Evolutionary conservation across 106 monocot genomes (phyloP).

Genomic region (Chionographis japonica): DNA sequence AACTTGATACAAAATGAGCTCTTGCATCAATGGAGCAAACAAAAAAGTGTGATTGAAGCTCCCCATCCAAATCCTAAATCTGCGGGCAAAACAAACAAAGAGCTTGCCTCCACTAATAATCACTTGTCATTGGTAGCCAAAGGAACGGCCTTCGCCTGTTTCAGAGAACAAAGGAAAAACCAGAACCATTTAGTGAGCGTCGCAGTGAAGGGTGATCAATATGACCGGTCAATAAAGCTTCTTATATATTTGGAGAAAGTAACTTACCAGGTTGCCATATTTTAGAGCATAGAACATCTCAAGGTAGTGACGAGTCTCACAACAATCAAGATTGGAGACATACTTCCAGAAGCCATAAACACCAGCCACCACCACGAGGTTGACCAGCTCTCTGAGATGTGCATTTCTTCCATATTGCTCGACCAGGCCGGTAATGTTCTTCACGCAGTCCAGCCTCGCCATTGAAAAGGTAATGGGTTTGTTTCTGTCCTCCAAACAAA

Average conservation of each 20-base stretch:
- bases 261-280: slow-evolving; percentile 38
- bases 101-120: neutral
- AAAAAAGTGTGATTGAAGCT: neutral
- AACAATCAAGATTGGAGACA: slow-evolving; percentile 41
- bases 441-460: slow-evolving; percentile 60
- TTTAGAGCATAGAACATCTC: slow-evolving; percentile 65
- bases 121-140: slow-evolving; percentile 38
- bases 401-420: slow-evolving; percentile 52
- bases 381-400: slow-evolving; percentile 38
- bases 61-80: neutral
- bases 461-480: slow-evolving; percentile 67
- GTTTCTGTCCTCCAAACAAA: slow-evolving; percentile 44
- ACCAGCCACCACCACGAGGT: slow-evolving; percentile 54
- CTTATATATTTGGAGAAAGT: no score
- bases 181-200: neutral
- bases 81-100: neutral
- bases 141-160: slow-evolving; percentile 52
- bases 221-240: neutral
- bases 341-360: slow-evolving; percentile 66
- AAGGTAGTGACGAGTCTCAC: slow-evolving; percentile 52
- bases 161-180: neutral
- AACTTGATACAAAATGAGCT: no score
- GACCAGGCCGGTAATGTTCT: slow-evolving; percentile 57
- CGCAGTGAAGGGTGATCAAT: neutral
- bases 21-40: no score